Conservation (phyloP, 257 asterid genomes). For the Orobanche coerulescens region DNA sequence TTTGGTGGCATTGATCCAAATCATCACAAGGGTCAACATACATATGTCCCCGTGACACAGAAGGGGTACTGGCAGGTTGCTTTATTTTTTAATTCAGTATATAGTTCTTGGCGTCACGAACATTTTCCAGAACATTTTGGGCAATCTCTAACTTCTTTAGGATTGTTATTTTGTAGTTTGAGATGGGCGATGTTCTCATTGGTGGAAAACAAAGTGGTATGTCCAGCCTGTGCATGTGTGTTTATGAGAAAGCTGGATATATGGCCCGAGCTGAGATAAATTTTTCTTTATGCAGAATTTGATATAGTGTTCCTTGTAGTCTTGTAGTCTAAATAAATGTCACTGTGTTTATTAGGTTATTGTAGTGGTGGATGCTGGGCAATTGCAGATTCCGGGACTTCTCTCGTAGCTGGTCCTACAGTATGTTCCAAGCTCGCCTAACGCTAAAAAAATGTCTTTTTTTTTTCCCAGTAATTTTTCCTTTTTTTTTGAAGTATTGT, state of each 20-base stretch:
- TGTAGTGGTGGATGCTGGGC: slow-evolving; percentile 81
- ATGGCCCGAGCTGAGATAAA: neutral
- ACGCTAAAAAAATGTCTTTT: neutral
- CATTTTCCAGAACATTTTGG: neutral
- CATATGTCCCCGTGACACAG: slow-evolving; percentile 71
- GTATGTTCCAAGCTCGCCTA: slow-evolving; percentile 29
- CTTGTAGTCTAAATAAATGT: neutral
- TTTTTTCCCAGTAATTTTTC: neutral
- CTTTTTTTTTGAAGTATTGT: neutral
- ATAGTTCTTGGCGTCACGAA: neutral
- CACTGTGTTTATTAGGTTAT: slow-evolving; percentile 38
- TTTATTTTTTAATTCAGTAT: slow-evolving; percentile 3
- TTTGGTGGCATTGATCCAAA: slow-evolving; percentile 87
- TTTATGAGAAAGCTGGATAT: neutral
- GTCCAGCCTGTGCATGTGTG: neutral
- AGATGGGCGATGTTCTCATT: slow-evolving; percentile 89
- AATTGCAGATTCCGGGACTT: slow-evolving; percentile 97
- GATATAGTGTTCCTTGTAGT: neutral
- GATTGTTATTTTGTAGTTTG: slow-evolving; percentile 46
- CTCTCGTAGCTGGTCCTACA: slow-evolving; percentile 90
- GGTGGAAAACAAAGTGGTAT: slow-evolving; percentile 70
- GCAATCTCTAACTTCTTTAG: neutral
- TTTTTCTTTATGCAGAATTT: neutral
- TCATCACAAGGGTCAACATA: slow-evolving; percentile 79
- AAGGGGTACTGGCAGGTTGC: slow-evolving; percentile 98